Conservation (phyloP, 2,329 filamentous ascomycete genomes). For the Clonostachys rhizophaga region DNA sequence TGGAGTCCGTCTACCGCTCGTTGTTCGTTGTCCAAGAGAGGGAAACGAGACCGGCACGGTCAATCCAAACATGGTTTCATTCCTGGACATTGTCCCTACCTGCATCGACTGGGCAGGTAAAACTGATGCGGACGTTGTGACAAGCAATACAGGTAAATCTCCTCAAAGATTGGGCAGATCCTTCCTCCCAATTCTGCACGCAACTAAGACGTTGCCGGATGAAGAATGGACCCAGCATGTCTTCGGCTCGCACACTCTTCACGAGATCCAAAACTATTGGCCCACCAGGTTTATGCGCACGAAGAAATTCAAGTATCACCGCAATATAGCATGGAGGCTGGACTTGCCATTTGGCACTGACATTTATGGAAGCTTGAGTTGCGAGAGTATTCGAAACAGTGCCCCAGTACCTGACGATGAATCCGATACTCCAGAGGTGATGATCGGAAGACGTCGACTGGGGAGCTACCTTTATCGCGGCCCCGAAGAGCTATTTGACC, state of each 20-base stretch:
- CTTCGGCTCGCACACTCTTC: conserved; percentile 47
- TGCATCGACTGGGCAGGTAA: conserved; percentile 30
- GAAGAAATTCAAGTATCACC: conserved; percentile 39
- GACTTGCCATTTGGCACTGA: conserved; percentile 43
- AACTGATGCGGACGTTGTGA: no score
- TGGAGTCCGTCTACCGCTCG: conserved; percentile 34
- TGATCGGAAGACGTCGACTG: conserved; percentile 29
- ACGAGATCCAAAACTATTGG: conserved; percentile 45
- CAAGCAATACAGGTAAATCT: background rate
- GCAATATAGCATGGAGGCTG: conserved; percentile 41
- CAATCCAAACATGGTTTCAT: conserved; percentile 39
- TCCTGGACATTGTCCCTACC: conserved; percentile 38
- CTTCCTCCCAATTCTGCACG: conserved; percentile 26
- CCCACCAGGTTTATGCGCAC: conserved; percentile 41
- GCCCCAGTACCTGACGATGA: background rate
- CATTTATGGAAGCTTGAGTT: conserved; percentile 35
- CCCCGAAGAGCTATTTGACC: conserved; percentile 40
- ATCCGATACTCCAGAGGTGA: background rate
- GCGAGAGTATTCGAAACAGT: conserved; percentile 36
- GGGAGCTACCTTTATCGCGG: conserved; percentile 35
- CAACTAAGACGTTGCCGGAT: conserved; percentile 5
- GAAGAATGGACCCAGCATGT: conserved; percentile 23
- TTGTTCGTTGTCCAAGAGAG: conserved; percentile 18
- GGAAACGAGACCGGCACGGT: conserved; percentile 16
- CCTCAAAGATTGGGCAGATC: conserved; percentile 22